Percentiles rank a stretch among this genome's conserved stretches.
Conservation (phyloP, 2,329 filamentous ascomycete genomes). For the Fusarium sambucinum region DNA sequence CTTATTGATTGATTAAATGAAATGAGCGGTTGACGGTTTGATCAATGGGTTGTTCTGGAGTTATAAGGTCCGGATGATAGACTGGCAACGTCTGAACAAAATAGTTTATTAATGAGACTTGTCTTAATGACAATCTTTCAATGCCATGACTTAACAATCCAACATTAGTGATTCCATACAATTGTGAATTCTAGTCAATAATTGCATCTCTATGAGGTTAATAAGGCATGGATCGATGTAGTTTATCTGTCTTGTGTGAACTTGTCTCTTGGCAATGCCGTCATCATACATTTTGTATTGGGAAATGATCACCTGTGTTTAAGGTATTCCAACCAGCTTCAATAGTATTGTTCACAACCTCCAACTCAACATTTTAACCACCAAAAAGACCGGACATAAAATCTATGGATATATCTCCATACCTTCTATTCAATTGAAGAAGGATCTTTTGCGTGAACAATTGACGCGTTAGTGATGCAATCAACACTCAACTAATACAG, state of each 20-base stretch:
- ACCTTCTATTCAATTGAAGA: not conserved
- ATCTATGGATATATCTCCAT: no score
- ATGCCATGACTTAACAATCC: no score
- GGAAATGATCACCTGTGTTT: not conserved
- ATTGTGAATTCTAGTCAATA: not conserved
- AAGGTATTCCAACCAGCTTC: not conserved
- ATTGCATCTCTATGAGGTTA: not conserved
- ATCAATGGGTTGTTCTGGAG: conserved; percentile 26
- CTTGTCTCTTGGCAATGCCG: not conserved
- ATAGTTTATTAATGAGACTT: conserved; percentile 29
- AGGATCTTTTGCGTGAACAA: not conserved
- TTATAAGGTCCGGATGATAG: conserved; percentile 20
- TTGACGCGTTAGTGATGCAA: not conserved
- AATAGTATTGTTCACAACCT: not conserved
- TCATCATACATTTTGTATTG: not conserved
- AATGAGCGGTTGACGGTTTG: conserved; percentile 7
- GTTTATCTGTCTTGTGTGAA: not conserved
- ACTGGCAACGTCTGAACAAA: conserved; percentile 19
- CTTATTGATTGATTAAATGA: conserved; percentile 11
- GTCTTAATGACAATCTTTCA: conserved; percentile 1
- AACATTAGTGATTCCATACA: not conserved
- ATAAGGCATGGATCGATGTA: not conserved
- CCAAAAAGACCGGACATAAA: not conserved
- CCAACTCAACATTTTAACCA: not conserved
- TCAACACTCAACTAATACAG: conserved; percentile 9